phyloP scores from a whole-genome alignment of 2,329 filamentous ascomycete genomes.

The Claviceps sp. region DNA sequence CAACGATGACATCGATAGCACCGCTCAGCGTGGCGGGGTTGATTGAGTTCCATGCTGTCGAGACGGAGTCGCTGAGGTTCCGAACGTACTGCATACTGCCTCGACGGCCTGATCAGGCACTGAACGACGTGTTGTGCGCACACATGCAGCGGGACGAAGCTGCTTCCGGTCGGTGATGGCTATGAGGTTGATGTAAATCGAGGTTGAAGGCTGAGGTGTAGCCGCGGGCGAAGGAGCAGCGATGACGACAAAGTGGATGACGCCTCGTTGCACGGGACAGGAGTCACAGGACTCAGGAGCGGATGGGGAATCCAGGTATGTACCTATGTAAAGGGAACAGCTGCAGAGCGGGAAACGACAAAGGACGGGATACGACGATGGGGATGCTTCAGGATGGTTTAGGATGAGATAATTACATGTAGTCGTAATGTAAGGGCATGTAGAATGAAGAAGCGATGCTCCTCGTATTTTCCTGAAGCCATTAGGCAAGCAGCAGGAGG shows the following conservation, averaged over 20 bases:
- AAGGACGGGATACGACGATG: no score
- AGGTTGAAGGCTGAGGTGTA: no score
- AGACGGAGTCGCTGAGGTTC: slow-evolving; percentile 87
- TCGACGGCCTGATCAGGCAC: background rate
- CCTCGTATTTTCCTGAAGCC: no score
- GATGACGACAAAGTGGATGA: background rate
- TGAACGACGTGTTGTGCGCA: background rate
- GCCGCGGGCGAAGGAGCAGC: background rate
- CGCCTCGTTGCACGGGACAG: background rate
- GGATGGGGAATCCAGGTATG: background rate
- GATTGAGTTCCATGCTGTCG: slow-evolving; percentile 98
- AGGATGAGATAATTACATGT: no score
- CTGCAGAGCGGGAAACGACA: no score
- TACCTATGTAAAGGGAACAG: no score
- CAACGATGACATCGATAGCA: slow-evolving; percentile 96
- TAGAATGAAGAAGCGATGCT: no score
- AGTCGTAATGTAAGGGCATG: no score
- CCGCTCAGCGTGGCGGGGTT: slow-evolving; percentile 95
- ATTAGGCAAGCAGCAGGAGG: no score
- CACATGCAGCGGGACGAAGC: background rate
- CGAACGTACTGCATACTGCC: slow-evolving; percentile 89
- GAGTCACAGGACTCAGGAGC: background rate
- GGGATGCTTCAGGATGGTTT: no score
- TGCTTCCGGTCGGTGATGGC: background rate
- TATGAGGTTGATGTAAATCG: background rate